Base-by-base conservation (phyloP, 306 rosid species). In the Sicyos baderoa region DNA sequence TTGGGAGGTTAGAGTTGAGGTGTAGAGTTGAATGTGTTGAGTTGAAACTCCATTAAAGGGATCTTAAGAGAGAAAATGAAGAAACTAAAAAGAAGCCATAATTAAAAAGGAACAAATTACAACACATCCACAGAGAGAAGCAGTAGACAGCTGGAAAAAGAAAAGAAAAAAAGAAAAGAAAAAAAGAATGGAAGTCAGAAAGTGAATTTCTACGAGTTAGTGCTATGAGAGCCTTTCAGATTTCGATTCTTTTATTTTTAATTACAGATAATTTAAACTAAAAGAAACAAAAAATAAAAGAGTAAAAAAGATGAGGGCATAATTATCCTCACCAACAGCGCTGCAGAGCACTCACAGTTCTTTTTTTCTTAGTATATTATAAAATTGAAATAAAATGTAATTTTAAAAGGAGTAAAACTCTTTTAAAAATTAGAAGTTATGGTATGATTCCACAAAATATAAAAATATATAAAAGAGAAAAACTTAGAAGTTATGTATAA, bases 191-290 rank as follows among this genome's bases (percentile, higher is more conserved):
- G 60, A 57, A 79, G 75, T 49, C 74, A 77, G 81, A 77, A 81
- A 77, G 84, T 70, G 81, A 81, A 64, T 64, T 81, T 76, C 82
- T 75, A 72, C 21, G 82, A 81, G 82, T 78, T 68, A 75, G 85
- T 81, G 82, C 80, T 72, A 68, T 17, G 1, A 13, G n/a, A 7
- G 35, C 35, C 35, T 29, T 29, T 62, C 70, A 77, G 82, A 81
- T 78, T 77, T 77, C 9, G 80, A 72, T 52, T 63, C 56, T 73
- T 73, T 73, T 80, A 29, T 29, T 29, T 29, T 29, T 29, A 29
- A 29, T 29, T 29, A 29, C 35, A 29, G 35, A 29, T 29, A 29
- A 29, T 29, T 29, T 29, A 29, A 29, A 29, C 35, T 29, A 29
- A 37, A 49, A 70, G 35, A 18, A 29, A 54, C 18, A 17, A 13